Percentiles rank a stretch among this genome's conserved stretches.
Conservation (phyloP, 2,329 filamentous ascomycete genomes). For the Fusarium sp. region DNA sequence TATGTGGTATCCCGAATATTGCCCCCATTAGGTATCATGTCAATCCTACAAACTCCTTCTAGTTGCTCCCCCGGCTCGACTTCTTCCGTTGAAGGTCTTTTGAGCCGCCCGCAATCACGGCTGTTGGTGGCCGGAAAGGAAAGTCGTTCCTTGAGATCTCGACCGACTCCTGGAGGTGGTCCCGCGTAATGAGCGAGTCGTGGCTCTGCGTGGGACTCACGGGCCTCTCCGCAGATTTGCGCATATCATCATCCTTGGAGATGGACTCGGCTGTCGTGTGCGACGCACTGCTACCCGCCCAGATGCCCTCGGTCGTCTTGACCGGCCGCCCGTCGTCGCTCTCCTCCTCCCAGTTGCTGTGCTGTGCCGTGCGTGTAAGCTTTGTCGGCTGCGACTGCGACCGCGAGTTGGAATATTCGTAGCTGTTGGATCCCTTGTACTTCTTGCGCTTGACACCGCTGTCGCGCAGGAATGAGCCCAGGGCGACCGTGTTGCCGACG, state of each 20-base stretch:
- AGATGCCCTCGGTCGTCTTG: conserved; percentile 47
- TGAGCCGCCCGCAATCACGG: conserved; percentile 34
- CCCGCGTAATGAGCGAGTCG: conserved; percentile 47
- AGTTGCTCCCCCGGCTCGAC: conserved; percentile 11
- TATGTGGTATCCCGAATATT: conserved; percentile 3
- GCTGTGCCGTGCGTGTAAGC: conserved; percentile 36
- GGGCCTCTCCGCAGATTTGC: conserved; percentile 35
- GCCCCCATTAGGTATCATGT: background rate
- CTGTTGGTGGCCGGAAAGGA: conserved; percentile 28
- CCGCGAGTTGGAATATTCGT: conserved; percentile 47
- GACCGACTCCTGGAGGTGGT: conserved; percentile 36
- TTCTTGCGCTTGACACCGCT: conserved; percentile 88
- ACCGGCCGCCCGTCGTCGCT: conserved; percentile 30
- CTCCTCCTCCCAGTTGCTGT: conserved; percentile 48
- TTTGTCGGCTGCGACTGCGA: conserved; percentile 42
- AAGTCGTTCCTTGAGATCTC: conserved; percentile 24
- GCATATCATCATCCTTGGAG: conserved; percentile 35
- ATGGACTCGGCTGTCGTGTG: conserved; percentile 40
- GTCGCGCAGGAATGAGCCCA: conserved; percentile 91
- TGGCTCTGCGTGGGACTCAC: conserved; percentile 49
- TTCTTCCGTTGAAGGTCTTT: conserved; percentile 39
- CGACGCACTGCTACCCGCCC: conserved; percentile 39
- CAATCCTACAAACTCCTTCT: background rate
- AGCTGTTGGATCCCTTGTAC: conserved; percentile 73
- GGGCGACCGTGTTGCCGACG: conserved; percentile 87